A percentile compares a stretch with the other conserved stretches of the same genome.
Conservation (phyloP, 371 early-diverging fungal genomes). For the Mortierella sp. region DNA sequence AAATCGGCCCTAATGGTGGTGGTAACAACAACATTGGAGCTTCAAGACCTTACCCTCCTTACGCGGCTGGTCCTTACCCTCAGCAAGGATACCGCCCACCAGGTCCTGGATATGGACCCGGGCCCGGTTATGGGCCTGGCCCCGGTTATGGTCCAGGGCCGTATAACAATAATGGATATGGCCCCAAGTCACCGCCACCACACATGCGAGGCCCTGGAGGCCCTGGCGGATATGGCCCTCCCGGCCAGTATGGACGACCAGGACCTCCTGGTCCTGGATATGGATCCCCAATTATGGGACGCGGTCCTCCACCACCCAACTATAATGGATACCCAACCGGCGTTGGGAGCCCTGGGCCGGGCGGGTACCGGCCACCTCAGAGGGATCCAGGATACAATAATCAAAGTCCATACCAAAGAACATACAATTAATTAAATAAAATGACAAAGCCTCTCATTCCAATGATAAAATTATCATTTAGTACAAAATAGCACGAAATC, state of each 20-base stretch:
- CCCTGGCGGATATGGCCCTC: slow-evolving; percentile 10
- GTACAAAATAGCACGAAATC: not conserved
- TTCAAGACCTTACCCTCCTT: not conserved
- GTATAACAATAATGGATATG: too few species aligned
- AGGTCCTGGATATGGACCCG: slow-evolving; percentile 9
- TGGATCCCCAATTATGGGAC: slow-evolving; percentile 12
- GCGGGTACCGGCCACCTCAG: slow-evolving; percentile 22
- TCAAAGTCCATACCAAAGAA: slow-evolving; percentile 6
- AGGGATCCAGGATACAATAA: slow-evolving; percentile 16
- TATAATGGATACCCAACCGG: slow-evolving; percentile 4
- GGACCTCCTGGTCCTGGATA: slow-evolving; percentile 14
- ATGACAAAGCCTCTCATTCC: too few species aligned
- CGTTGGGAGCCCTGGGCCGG: slow-evolving; percentile 12
- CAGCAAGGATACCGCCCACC: slow-evolving; percentile 17
- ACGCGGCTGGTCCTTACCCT: slow-evolving; percentile 10
- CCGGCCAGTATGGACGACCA: slow-evolving; percentile 13
- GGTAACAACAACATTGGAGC: not conserved
- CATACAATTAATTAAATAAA: not conserved
- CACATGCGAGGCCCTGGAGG: slow-evolving; percentile 1
- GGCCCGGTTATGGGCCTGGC: not conserved
- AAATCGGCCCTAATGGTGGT: slow-evolving; percentile 7
- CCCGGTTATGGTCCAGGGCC: too few species aligned
- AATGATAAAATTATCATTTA: too few species aligned
- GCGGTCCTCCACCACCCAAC: not conserved
- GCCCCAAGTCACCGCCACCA: slow-evolving; percentile 3